Evolutionary conservation across 2,329 filamentous ascomycete species (phyloP).

Genomic region (Alternaria sp.): DNA sequence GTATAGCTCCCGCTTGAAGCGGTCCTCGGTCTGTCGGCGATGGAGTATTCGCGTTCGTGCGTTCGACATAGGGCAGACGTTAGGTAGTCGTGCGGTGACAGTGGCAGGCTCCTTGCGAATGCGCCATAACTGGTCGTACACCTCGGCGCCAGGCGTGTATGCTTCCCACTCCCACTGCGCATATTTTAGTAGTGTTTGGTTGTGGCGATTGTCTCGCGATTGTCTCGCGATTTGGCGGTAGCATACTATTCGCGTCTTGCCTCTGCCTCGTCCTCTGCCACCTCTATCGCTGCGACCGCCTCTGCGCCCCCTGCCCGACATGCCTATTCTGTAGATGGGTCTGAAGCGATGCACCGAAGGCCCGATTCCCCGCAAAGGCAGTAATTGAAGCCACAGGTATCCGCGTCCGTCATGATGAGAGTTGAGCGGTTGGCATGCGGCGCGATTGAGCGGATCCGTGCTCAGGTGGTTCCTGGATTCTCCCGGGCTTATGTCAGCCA

Average conservation of each 20-base stretch:
- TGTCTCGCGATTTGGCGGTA: not conserved
- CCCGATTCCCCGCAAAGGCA: not conserved
- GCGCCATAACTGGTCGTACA: constrained; percentile 40
- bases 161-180: constrained; percentile 38
- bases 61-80: constrained; percentile 36
- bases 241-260: constrained; percentile 26
- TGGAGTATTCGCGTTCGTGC: constrained; percentile 37
- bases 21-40: constrained; percentile 36
- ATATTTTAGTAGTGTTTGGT: not conserved
- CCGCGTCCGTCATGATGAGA: not conserved
- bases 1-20: constrained; percentile 33
- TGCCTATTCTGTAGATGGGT: constrained; percentile 4
- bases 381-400: not conserved
- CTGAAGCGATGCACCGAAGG: not conserved
- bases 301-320: constrained; percentile 32
- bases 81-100: constrained; percentile 32
- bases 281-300: constrained; percentile 18
- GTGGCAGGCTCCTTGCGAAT: constrained; percentile 33
- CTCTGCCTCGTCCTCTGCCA: constrained; percentile 13
- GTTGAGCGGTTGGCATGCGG: not conserved
- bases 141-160: constrained; percentile 34
- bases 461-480: not conserved
- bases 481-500: not conserved
- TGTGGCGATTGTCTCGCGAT: not conserved
- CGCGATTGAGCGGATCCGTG: not conserved